Evolutionary conservation across 345 rosid genomes (phyloP), one percentile per base, ranked within the genome.

Genomic region (Noccaea caerulescens): DNA sequence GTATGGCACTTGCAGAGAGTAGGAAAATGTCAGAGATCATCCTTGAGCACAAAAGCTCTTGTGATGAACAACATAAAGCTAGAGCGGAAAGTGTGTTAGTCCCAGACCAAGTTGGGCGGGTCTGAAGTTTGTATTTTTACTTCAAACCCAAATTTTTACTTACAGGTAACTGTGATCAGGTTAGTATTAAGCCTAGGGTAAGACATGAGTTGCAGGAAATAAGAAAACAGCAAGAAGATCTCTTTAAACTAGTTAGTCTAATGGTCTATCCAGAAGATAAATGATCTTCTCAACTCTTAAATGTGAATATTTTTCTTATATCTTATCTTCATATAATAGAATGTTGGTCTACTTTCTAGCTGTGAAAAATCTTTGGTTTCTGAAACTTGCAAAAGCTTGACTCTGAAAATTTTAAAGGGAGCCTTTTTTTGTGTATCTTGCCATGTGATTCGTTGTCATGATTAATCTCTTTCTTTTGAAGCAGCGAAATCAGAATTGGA

Each of bases 1-100:
- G 92, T 71, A 79, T 91, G 74, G 88, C 97, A 13, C 81, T 83
- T 71, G 80, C 87, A 66, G 98, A 93, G 76, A 67, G 90, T 74
- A 79, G 76, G 63, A 81, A 82, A 67, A 69, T 79, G 58, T 66
- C 77, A 13, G 83, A 72, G 60, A 63, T 62, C 52, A 61, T 25
- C 67, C 63, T 72, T 25, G 85, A 79, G 49, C 67, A 71, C 34
- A 53, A 60, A 62, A 57, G 58, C 65, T 39, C 57, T 1, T 56
- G 58, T 41, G 74, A 78, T 77, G 83, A 75, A 43, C 72, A 75
- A 43, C 72, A 70, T 63, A 78, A 77, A 72, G 72, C 76, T 25
- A 64, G 52, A 39, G 63, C 5, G 8, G 62, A 68, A 54, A 68
- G 45, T n/a, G 10, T 43, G 56, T 56, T 69, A 47, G 53, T 49